These are phyloP conservation scores for Oryza glaberrima DNA, from an alignment of 176 grass and related monocot genomes.

Conservation along the genomic window DNA sequence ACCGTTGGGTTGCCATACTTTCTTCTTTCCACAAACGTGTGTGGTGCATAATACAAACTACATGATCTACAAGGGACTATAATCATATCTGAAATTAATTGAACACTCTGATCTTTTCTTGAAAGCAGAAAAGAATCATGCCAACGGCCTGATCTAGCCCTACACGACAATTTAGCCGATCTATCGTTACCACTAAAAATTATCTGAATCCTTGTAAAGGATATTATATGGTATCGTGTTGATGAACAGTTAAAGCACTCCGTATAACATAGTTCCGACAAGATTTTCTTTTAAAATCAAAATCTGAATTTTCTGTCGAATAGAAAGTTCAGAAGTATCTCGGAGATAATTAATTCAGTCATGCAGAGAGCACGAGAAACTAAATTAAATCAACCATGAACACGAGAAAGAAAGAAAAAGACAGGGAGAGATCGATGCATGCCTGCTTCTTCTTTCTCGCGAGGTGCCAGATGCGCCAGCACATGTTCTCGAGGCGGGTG, in stretches of 20 bases:
- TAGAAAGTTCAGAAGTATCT: not conserved
- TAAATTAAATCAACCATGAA: not conserved
- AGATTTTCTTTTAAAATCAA: not conserved
- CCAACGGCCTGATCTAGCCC: not conserved
- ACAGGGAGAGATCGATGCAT: not conserved
- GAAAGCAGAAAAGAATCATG: not conserved
- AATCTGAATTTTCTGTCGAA: not conserved
- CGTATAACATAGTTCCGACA: too few relatives aligned
- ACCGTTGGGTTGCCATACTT: not conserved
- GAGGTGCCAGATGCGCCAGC: slow-evolving; percentile 99
- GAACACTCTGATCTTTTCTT: not conserved
- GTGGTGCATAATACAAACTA: not conserved
- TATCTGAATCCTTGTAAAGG: too few relatives aligned
- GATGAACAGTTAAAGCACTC: not conserved
- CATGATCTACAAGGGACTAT: not conserved
- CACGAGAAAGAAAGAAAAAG: not conserved
- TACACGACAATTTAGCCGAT: not conserved
- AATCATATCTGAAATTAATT: slow-evolving; percentile 1
- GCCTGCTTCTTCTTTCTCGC: slow-evolving; percentile 98
- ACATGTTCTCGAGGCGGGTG: slow-evolving; percentile 96
- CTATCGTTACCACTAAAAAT: not conserved
- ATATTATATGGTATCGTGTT: not conserved
- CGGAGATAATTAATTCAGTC: slow-evolving; percentile 3
- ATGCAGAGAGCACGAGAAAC: not conserved
- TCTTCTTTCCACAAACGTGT: not conserved